These are phyloP conservation scores for Backusella mclennaniae DNA, from an alignment of 192 early-diverging fungal genomes.

Conservation along the genomic window DNA sequence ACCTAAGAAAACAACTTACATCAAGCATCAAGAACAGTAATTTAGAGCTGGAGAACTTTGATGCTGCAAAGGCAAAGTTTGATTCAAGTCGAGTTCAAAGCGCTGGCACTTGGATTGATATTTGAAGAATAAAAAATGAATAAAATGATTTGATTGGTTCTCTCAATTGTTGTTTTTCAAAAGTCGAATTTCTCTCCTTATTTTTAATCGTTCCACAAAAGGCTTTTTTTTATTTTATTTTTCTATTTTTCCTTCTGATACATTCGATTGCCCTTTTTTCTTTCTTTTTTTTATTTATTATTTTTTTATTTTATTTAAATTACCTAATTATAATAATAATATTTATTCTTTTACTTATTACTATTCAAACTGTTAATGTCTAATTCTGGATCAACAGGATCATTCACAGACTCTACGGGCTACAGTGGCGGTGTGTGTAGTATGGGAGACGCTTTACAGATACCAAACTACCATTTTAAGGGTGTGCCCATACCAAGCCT, in stretches of 20 bases:
- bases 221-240: background rate
- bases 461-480: conserved; percentile 31
- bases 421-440: background rate
- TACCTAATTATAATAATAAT: background rate
- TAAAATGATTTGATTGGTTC: background rate
- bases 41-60: background rate
- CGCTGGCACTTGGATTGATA: conserved; percentile 1
- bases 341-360: too few species aligned
- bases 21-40: background rate
- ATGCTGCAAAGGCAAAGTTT: conserved; percentile 5
- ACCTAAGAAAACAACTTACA: background rate
- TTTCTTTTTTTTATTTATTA: background rate
- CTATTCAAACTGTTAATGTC: conserved; percentile 9
- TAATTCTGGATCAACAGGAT: conserved; percentile 31
- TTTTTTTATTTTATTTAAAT: background rate
- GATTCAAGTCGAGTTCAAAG: background rate
- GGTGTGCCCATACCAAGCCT: conserved; percentile 17
- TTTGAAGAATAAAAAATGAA: background rate
- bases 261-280: background rate
- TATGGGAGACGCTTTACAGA: conserved; percentile 19
- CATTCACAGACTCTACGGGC: conserved; percentile 16
- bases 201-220: background rate
- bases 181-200: background rate
- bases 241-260: background rate
- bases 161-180: background rate